These are phyloP conservation scores for Arachnopeziza araneosa DNA, from an alignment of 2,329 filamentous ascomycete species.

Conservation along the genomic window DNA sequence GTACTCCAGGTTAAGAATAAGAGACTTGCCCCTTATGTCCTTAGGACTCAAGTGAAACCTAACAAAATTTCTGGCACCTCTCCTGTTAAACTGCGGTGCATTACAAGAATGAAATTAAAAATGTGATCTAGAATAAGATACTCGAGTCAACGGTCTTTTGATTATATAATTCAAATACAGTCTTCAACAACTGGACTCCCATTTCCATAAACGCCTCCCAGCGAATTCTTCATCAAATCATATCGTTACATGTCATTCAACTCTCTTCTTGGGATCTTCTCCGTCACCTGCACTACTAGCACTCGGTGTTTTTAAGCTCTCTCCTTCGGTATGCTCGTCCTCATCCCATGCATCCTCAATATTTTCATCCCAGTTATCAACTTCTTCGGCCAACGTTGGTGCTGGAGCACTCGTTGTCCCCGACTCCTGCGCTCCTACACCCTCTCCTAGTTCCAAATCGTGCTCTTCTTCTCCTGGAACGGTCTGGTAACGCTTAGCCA, in stretches of 20 bases:
- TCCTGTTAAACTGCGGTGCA: no score
- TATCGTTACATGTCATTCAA: conserved; percentile 19
- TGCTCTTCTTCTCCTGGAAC: conserved; percentile 56
- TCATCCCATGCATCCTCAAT: conserved; percentile 56
- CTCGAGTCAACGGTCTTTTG: no score
- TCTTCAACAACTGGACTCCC: neutral
- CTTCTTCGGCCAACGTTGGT: conserved; percentile 65
- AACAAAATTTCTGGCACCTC: no score
- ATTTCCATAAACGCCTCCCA: neutral
- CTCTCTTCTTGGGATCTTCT: conserved; percentile 28
- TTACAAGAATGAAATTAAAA: no score
- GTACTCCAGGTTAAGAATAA: no score
- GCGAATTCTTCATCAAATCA: neutral
- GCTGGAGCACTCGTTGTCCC: conserved; percentile 45
- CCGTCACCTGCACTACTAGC: conserved; percentile 31
- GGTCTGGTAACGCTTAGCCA: conserved; percentile 64
- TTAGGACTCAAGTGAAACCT: no score
- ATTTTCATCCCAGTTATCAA: conserved; percentile 95
- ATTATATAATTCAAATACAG: no score
- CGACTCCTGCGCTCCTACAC: conserved; percentile 52
- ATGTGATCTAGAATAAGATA: no score
- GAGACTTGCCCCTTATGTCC: no score
- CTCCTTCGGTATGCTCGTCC: conserved; percentile 38
- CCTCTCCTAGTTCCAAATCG: conserved; percentile 74
- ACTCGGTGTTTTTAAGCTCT: conserved; percentile 31